These are phyloP conservation scores for Plasmodium gonderi DNA, from an alignment of 169 alveolate species.

Conservation along the genomic window DNA sequence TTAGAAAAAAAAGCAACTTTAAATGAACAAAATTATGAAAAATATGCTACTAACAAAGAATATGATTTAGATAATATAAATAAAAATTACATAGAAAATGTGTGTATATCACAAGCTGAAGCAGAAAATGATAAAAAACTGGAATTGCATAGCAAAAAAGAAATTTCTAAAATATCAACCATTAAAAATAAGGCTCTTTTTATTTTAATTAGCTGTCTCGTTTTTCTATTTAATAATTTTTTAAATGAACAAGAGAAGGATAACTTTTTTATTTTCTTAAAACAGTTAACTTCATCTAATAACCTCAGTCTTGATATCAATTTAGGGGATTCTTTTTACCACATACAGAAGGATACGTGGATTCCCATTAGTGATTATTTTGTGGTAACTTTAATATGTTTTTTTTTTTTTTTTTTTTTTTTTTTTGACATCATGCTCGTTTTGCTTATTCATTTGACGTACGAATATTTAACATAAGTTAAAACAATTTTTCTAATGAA, in stretches of 20 bases:
- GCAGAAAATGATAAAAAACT: constrained; percentile 52
- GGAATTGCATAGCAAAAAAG: constrained; percentile 42
- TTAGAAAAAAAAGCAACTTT: background rate
- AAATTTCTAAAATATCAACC: constrained; percentile 27
- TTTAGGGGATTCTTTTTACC: constrained; percentile 14
- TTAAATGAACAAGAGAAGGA: constrained; percentile 44
- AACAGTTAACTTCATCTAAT: constrained; percentile 26
- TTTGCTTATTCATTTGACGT: background rate
- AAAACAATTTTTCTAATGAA: background rate
- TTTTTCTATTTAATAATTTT: constrained; percentile 48
- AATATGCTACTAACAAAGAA: constrained; percentile 16
- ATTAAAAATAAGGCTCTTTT: constrained; percentile 32
- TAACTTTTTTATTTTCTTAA: constrained; percentile 30
- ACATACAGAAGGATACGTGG: constrained; percentile 57
- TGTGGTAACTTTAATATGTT: background rate
- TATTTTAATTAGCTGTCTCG: constrained; percentile 54
- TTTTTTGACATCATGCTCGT: background rate
- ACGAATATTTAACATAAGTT: background rate
- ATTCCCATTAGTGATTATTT: constrained; percentile 16
- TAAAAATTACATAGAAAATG: constrained; percentile 64
- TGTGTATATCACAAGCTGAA: constrained; percentile 61
- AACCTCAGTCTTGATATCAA: background rate
- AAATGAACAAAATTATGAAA: background rate
- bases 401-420: background rate
- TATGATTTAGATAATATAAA: constrained; percentile 54